phyloP scores from a whole-genome alignment of 176 grass and related monocot species.

The Oryza coarctata region DNA sequence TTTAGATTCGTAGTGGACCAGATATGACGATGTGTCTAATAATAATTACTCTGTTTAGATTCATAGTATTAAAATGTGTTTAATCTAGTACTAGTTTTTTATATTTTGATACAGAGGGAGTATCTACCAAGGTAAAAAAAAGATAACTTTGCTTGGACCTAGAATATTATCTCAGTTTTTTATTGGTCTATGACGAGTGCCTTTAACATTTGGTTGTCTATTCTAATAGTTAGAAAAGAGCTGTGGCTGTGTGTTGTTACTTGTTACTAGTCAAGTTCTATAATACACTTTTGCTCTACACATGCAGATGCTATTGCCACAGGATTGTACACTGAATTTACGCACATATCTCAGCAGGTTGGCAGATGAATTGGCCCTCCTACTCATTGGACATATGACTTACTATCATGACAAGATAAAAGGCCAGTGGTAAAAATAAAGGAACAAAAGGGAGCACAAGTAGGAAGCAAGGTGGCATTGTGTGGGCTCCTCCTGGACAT shows the following conservation, averaged over 20 bases:
- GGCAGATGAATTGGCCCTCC: background rate
- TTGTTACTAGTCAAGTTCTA: background rate
- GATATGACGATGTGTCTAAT: no score
- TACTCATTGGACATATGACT: background rate
- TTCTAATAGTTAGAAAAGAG: conserved; percentile 28
- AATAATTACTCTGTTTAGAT: no score
- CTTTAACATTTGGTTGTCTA: background rate
- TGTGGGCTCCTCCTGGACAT: conserved; percentile 49
- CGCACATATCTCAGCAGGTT: background rate
- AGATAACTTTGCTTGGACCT: background rate
- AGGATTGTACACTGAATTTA: background rate
- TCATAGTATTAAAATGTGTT: no score
- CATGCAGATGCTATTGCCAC: background rate
- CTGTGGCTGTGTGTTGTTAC: no score
- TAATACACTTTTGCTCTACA: background rate
- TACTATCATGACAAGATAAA: background rate
- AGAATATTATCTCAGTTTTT: no score
- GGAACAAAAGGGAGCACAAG: conserved; percentile 11
- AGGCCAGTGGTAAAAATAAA: background rate
- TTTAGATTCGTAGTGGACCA: no score
- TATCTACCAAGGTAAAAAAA: background rate
- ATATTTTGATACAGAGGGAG: no score
- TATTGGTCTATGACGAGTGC: no score
- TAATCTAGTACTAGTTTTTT: no score
- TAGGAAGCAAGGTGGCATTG: conserved; percentile 33